Base-by-base conservation (phyloP, 73 alveolate species). In the Paramecium caudatum region DNA sequence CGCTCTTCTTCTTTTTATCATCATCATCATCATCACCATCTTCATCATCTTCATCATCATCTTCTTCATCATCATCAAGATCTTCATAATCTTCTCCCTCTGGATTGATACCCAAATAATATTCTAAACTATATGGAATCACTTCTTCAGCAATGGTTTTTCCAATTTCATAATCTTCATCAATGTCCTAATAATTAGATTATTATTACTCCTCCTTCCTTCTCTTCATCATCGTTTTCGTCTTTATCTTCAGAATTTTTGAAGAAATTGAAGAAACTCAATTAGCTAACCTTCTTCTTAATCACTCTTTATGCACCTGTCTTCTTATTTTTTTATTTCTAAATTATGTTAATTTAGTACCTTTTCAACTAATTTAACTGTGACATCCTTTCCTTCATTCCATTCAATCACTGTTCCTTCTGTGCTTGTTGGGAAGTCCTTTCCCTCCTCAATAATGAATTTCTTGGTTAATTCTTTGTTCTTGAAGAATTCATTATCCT, bases 51-150 rank as follows among this genome's bases (percentile, higher is more conserved):
- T 91, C 94, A 15, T 82, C 95, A 19, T 90, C 93, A 19, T 85
- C 95, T 30, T 93, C 95, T 21, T 90, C 94, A 39, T 90, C 95
- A 34, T 91, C 95, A 82, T 94, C 97, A 21, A 88, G 91, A 13
- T 90, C 95, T 25, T 82, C 95, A 61, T 32, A 90, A 50, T 86
- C 91, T 78, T 93, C 98, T 84, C 92, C 98, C 78, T 92, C 98
- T 47, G 95, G 95, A 32, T 88, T 95, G 33, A 96, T 93, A 48
- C 98, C 99, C 48, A 97, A 93, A 94, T 91, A 97, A 91, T 96
- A 95, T 93, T 96, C 99, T 37, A 97, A 95, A 15, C 99, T 98
- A 74, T 94, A 95, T 8, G 99, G 99, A 70, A 97, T 96, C 41
- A 96, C 95, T 90, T 97, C 98, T 62, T 97, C 99, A 68, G 93